phyloP scores from a whole-genome alignment of 371 early-diverging fungal species.

The Smittium culicis region DNA sequence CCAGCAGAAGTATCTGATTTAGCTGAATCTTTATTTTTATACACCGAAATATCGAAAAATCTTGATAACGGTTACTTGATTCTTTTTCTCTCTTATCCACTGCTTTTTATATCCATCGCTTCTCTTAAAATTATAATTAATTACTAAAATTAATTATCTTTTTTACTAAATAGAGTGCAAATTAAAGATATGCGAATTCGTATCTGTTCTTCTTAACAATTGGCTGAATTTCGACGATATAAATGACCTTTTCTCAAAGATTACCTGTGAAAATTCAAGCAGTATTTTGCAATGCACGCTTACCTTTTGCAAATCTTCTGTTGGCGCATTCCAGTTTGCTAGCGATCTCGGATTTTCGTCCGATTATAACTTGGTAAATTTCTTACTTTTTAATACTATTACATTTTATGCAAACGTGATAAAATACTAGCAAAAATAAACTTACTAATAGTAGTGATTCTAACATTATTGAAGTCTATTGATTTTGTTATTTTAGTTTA shows the following conservation, averaged over 20 bases:
- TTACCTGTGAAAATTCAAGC: not conserved
- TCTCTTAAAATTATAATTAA: too few relatives aligned
- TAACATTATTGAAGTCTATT: too few relatives aligned
- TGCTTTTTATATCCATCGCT: too few relatives aligned
- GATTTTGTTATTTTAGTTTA: too few relatives aligned
- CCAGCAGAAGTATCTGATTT: not conserved
- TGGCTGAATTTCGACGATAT: too few relatives aligned
- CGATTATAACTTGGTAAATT: not conserved
- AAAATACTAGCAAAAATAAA: too few relatives aligned
- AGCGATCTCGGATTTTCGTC: not conserved
- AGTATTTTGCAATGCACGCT: not conserved
- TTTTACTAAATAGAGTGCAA: not conserved
- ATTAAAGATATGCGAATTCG: not conserved
- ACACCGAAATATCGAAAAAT: not conserved
- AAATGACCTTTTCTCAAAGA: not conserved
- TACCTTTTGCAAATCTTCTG: constrained; percentile 1
- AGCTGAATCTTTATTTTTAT: not conserved
- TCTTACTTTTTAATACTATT: too few relatives aligned
- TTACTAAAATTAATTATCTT: too few relatives aligned
- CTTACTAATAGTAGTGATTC: too few relatives aligned
- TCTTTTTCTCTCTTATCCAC: not conserved
- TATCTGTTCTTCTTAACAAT: not conserved
- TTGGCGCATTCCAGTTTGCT: constrained; percentile 3
- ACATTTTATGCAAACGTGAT: too few relatives aligned
- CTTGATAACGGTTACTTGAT: not conserved